Base-by-base conservation (phyloP, 2,329 filamentous ascomycete genomes). In the Colletotrichum lindemuthianum region DNA sequence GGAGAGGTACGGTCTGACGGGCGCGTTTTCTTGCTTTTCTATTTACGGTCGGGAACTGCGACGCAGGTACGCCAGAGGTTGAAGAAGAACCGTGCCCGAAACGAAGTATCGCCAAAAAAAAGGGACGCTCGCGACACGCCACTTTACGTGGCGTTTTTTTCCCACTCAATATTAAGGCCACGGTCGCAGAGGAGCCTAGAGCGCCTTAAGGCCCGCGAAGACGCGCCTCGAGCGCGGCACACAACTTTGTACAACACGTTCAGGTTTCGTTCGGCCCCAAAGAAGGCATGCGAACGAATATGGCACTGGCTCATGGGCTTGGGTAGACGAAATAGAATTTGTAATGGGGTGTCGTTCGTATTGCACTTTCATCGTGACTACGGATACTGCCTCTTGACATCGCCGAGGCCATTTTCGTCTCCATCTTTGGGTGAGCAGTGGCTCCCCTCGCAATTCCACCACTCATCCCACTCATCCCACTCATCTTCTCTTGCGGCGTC, bases 291-390 rank as follows among this genome's bases (percentile, higher is more conserved):
- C 49, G 57, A 24, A 24, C 48, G 65, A 53, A 59, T 66, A 59
- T 54, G 59, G 53, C 59, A 66, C 45, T 57, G 65, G 67, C 60
- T 68, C 65, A 65, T 61, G 60, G 60, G 60, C 49, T 63, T 68
- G 63, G 67, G 65, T 68, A 68, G 67, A 67, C 55, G 65, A 67
- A 67, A 61, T 59, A 66, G 43, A 63, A 66, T 39, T 43, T 66
- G 63, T 66, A 64, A 66, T 66, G 53, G 63, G 52, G 59, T 53
- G 44, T 11, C 34, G 49, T 33, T 33, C 13, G n/a, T 15, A n/a
- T 6, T 50, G 16, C 33, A 32, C 33, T 32, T 10, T 10, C 37
- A 53, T 40, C 36, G 34, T 48, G 43, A 40, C 34, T n/a, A 41
- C 34, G 24, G 24, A 24, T 24, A 24, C 24, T 24, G 24, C 24